Conservation (phyloP, 106 monocot species). For the Xerophyta viscosa region DNA sequence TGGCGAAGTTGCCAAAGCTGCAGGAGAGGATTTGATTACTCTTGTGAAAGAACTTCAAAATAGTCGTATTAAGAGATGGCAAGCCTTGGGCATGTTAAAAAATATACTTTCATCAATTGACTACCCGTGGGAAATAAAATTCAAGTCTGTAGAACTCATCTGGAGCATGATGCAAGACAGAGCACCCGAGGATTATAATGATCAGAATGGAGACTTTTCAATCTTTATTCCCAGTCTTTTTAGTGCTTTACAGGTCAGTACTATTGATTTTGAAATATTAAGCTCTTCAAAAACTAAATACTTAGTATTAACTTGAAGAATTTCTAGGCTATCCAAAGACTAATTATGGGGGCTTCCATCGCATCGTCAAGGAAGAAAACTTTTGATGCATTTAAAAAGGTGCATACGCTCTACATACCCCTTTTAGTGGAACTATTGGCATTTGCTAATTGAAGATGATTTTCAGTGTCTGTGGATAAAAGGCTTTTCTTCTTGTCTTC, state of each 20-base stretch:
- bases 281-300: slow-evolving; percentile 2
- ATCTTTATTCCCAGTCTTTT: slow-evolving; percentile 46
- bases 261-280: background rate
- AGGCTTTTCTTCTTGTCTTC: too few species aligned
- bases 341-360: slow-evolving; percentile 57
- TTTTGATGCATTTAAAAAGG: slow-evolving; percentile 61
- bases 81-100: slow-evolving; percentile 53
- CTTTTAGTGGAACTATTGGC: too few species aligned
- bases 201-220: slow-evolving; percentile 23
- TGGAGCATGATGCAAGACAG: slow-evolving; percentile 32
- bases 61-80: slow-evolving; percentile 38
- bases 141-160: slow-evolving; percentile 47
- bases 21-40: slow-evolving; percentile 36
- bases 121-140: slow-evolving; percentile 77
- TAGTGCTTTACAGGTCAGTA: slow-evolving; percentile 49
- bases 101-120: slow-evolving; percentile 41
- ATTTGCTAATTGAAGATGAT: too few species aligned
- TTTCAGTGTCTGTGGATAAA: too few species aligned
- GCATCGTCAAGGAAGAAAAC: slow-evolving; percentile 65
- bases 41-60: slow-evolving; percentile 30
- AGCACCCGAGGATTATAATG: slow-evolving; percentile 17
- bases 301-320: background rate
- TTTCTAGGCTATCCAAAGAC: slow-evolving; percentile 56
- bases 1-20: slow-evolving; percentile 51
- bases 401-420: too few species aligned